Percentiles rank a stretch among this genome's conserved stretches.
Evolutionary conservation across 129 eudicot species (phyloP).

Genomic region (Pittosporum tobira): DNA sequence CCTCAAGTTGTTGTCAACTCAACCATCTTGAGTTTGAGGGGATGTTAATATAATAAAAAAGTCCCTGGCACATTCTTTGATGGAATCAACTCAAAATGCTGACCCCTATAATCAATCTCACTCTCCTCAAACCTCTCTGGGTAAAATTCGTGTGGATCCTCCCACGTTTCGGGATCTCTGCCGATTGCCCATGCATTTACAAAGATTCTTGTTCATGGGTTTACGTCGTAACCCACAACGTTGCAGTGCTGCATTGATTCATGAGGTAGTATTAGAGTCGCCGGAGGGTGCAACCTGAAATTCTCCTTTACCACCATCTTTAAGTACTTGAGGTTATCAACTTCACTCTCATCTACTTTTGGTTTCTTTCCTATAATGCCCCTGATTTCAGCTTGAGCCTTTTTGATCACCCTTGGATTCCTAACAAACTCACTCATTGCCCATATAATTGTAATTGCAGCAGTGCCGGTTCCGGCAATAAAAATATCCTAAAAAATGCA

Average conservation of each 20-base stretch:
- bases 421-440: constrained; percentile 35
- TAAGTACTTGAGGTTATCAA: constrained; percentile 19
- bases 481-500: constrained; percentile 22
- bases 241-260: constrained; percentile 17
- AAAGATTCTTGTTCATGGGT: constrained; percentile 19
- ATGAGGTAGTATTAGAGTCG: constrained; percentile 23
- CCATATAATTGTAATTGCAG: constrained; percentile 19
- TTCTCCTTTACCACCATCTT: constrained; percentile 39
- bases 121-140: constrained; percentile 38
- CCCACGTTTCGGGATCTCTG: constrained; percentile 28
- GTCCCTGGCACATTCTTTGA: too few species aligned
- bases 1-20: too few species aligned
- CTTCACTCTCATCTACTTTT: constrained; percentile 2
- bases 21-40: too few species aligned
- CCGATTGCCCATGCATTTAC: constrained; percentile 34
- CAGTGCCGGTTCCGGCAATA: constrained; percentile 23
- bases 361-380: constrained; percentile 13
- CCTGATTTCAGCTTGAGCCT: constrained; percentile 30
- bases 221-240: constrained; percentile 18
- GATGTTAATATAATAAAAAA: too few species aligned
- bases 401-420: constrained; percentile 27
- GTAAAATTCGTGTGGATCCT: constrained; percentile 21
- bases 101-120: constrained; percentile 30
- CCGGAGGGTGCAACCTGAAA: constrained; percentile 30
- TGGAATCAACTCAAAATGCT: constrained; percentile 35